These are phyloP conservation scores for Centaurea solstitialis DNA, from an alignment of 129 eudicot species.

Conservation along the genomic window DNA sequence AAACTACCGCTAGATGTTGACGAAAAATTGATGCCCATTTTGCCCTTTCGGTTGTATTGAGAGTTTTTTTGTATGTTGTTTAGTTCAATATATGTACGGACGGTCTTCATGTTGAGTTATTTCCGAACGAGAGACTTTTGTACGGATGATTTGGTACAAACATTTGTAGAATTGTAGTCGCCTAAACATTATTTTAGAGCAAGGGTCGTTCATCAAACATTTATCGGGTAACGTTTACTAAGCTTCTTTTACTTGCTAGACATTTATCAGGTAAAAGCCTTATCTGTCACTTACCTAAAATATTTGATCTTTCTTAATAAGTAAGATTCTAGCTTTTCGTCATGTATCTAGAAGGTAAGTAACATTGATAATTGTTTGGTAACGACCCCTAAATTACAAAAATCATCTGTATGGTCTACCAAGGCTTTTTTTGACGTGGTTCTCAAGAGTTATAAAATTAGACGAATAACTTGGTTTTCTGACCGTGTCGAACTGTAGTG, in stretches of 20 bases:
- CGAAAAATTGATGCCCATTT: background rate
- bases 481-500: no score
- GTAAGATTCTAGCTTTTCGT: no score
- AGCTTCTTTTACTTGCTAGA: no score
- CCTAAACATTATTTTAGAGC: background rate
- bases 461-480: background rate
- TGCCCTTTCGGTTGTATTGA: background rate
- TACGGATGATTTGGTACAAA: background rate
- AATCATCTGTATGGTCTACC: background rate
- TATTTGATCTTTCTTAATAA: no score
- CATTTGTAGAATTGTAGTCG: no score
- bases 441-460: background rate
- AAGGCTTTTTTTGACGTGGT: background rate
- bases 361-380: no score
- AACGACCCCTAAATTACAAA: background rate
- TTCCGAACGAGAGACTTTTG: background rate
- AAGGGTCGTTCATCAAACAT: no score
- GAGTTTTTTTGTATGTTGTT: conserved; percentile 2
- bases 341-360: no score
- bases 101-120: background rate
- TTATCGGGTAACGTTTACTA: no score
- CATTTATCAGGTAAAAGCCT: no score
- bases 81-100: background rate
- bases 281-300: no score
- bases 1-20: conserved; percentile 27